A percentile compares a stretch with the other conserved stretches of the same genome.
phyloP scores from a whole-genome alignment of 1,284 basidiomycete species.

The Coniophora puteana region DNA sequence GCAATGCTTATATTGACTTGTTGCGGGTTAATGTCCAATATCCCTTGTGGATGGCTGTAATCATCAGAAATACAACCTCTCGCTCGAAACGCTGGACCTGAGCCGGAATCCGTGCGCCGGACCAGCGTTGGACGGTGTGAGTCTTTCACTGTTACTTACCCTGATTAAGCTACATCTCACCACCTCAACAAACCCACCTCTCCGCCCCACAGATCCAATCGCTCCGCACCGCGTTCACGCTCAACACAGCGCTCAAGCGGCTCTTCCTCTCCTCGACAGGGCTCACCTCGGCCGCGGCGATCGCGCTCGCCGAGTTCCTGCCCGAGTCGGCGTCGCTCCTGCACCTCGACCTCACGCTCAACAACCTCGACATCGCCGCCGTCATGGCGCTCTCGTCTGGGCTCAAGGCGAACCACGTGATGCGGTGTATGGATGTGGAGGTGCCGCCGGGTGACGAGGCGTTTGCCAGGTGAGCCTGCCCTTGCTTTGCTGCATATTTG shows the following conservation, averaged over 20 bases:
- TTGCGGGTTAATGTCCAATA: conserved; percentile 2
- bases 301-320: conserved; percentile 94
- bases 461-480: conserved; percentile 78
- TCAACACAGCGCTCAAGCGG: conserved; percentile 90
- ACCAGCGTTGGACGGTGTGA: conserved; percentile 80
- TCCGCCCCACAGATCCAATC: conserved; percentile 66
- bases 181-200: conserved; percentile 1
- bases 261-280: conserved; percentile 87
- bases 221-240: conserved; percentile 86
- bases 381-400: conserved; percentile 90
- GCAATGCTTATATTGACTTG: neutral
- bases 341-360: conserved; percentile 85
- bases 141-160: conserved; percentile 23
- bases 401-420: conserved; percentile 76
- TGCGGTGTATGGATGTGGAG: conserved; percentile 92
- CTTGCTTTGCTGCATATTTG: too few relatives aligned
- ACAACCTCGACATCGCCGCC: conserved; percentile 83
- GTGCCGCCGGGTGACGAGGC: conserved; percentile 88
- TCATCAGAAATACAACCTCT: conserved; percentile 90
- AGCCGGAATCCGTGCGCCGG: conserved; percentile 93
- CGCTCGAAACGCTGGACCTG: conserved; percentile 91
- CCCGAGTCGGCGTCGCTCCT: conserved; percentile 86
- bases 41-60: neutral
- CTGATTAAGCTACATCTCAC: neutral
- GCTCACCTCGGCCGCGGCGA: conserved; percentile 83